A percentile compares a stretch with the other conserved stretches of the same genome.
Evolutionary conservation across 2,329 filamentous ascomycete species (phyloP).

Genomic region (Trichoderma koningii): DNA sequence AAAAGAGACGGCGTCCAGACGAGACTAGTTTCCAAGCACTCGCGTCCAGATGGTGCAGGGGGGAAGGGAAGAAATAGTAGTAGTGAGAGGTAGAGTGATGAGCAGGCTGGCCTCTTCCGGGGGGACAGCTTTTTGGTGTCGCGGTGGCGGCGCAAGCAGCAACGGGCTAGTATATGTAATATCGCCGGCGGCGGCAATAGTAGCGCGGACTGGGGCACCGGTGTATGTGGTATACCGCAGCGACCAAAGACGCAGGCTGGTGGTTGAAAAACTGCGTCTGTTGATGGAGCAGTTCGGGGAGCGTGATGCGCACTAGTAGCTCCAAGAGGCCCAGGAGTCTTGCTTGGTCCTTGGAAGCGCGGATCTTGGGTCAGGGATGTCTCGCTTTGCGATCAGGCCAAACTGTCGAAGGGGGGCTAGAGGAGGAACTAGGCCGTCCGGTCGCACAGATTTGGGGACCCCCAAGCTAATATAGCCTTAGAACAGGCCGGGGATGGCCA

Average conservation of each 20-base stretch:
- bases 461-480: constrained; percentile 45
- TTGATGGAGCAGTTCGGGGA: constrained; percentile 22
- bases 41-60: constrained; percentile 37
- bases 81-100: constrained; percentile 28
- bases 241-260: constrained; percentile 5
- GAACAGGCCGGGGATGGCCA: constrained; percentile 39
- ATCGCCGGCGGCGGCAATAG: constrained; percentile 39
- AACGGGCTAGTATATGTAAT: constrained; percentile 38
- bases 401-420: constrained; percentile 34
- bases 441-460: constrained; percentile 39
- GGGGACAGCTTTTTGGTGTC: constrained; percentile 32
- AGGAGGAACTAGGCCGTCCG: constrained; percentile 26
- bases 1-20: constrained; percentile 36
- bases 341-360: constrained; percentile 26
- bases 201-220: constrained; percentile 35
- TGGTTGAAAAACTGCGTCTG: constrained; percentile 22
- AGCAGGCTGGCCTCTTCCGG: constrained; percentile 30
- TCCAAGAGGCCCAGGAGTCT: constrained; percentile 27
- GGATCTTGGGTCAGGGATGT: constrained; percentile 33
- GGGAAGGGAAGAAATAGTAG: constrained; percentile 28
- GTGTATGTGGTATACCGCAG: constrained; percentile 20
- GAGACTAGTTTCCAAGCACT: constrained; percentile 39
- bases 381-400: constrained; percentile 33
- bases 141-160: constrained; percentile 39
- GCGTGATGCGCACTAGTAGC: constrained; percentile 27